These are phyloP conservation scores for Lodderomyces margitis DNA, from an alignment of 1,139 yeast genomes.

Conservation along the genomic window DNA sequence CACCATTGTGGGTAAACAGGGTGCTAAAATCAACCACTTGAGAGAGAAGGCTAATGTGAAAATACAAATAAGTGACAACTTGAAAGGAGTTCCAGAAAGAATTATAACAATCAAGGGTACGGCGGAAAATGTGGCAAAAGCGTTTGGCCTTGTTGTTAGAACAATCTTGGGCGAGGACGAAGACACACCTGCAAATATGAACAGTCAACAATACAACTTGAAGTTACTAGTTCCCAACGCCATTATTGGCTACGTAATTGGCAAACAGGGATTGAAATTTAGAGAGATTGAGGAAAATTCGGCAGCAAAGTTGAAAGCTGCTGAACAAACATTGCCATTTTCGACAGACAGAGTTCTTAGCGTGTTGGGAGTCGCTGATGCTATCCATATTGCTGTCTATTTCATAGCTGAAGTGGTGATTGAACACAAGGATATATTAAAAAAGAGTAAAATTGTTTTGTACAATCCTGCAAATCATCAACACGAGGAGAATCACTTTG, in stretches of 20 bases:
- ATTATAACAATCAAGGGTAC: conserved; percentile 75
- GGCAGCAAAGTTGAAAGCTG: conserved; percentile 77
- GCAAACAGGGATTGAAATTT: conserved; percentile 72
- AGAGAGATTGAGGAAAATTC: conserved; percentile 82
- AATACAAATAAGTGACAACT: conserved; percentile 75
- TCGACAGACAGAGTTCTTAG: conserved; percentile 78
- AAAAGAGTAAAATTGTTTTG: conserved; percentile 51
- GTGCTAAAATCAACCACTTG: conserved; percentile 65
- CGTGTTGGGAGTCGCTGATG: conserved; percentile 81
- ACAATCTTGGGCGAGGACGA: conserved; percentile 67
- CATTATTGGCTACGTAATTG: conserved; percentile 79
- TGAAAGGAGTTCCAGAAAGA: conserved; percentile 72
- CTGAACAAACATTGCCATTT: conserved; percentile 69
- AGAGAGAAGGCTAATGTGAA: conserved; percentile 66
- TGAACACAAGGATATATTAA: conserved; percentile 56
- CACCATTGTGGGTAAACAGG: conserved; percentile 72
- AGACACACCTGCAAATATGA: conserved; percentile 57
- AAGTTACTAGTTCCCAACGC: conserved; percentile 75
- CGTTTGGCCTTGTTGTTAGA: conserved; percentile 73
- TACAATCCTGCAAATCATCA: conserved; percentile 63
- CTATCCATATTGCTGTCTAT: conserved; percentile 80
- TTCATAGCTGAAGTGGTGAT: conserved; percentile 66
- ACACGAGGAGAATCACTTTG: conserved; percentile 17
- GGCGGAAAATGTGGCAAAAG: conserved; percentile 78
- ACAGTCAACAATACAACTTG: conserved; percentile 55